Percentiles rank a stretch among this genome's conserved stretches.
phyloP scores from a whole-genome alignment of 306 rosid genomes.

The Gillenia trifoliata region DNA sequence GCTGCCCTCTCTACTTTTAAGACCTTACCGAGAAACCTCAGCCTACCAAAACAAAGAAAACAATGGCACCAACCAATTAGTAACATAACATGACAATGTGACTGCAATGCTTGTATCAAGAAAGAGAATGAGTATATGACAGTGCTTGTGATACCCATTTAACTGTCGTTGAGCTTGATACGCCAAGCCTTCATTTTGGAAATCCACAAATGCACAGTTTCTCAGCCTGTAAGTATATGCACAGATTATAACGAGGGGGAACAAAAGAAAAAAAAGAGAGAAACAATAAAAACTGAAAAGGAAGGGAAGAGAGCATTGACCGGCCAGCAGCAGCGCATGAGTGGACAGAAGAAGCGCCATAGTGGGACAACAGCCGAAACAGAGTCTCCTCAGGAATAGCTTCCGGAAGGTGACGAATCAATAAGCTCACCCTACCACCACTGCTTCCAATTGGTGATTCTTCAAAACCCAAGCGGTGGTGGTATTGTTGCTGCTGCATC shows the following conservation, averaged over 20 bases:
- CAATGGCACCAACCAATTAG: background rate
- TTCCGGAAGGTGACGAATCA: slow-evolving; percentile 71
- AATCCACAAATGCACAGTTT: slow-evolving; percentile 77
- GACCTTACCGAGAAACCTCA: slow-evolving; percentile 82
- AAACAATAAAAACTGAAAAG: background rate
- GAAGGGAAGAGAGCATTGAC: slow-evolving; percentile 19
- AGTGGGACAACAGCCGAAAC: slow-evolving; percentile 59
- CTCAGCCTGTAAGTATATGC: slow-evolving; percentile 43
- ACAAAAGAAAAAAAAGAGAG: background rate
- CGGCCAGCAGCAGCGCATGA: slow-evolving; percentile 42
- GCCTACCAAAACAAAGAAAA: slow-evolving; percentile 43
- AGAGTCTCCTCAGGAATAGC: slow-evolving; percentile 70
- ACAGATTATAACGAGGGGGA: background rate
- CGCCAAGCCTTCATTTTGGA: slow-evolving; percentile 59
- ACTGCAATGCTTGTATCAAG: background rate
- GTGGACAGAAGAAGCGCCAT: slow-evolving; percentile 67
- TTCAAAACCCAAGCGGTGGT: slow-evolving; percentile 27
- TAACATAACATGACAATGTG: background rate
- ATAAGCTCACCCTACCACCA: slow-evolving; percentile 35
- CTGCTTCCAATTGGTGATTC: slow-evolving; percentile 11
- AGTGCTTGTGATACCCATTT: slow-evolving; percentile 41
- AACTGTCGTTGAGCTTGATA: slow-evolving; percentile 70
- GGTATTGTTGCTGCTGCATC: background rate
- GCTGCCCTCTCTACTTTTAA: slow-evolving; percentile 69
- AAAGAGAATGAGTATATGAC: background rate